Evolutionary conservation across 2,329 filamentous ascomycete genomes (phyloP).

Genomic region (Claviceps arundinis): DNA sequence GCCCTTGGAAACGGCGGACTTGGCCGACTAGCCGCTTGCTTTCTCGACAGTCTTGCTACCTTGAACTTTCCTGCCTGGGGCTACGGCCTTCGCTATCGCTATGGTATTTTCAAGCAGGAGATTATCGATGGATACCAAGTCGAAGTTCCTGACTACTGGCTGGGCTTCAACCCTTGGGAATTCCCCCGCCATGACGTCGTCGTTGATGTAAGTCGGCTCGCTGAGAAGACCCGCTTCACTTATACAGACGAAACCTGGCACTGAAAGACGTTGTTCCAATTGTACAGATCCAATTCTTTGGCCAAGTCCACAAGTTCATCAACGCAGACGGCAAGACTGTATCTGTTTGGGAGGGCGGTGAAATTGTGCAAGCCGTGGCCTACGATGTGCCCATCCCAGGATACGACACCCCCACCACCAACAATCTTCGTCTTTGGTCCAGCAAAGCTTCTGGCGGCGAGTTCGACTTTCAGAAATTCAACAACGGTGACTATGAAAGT

Average conservation of each 20-base stretch:
- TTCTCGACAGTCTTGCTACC: slow-evolving; percentile 89
- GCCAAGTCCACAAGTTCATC: slow-evolving; percentile 60
- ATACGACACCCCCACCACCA: slow-evolving; percentile 78
- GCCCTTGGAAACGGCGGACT: slow-evolving; percentile 93
- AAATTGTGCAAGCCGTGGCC: slow-evolving; percentile 81
- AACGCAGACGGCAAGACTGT: slow-evolving; percentile 65
- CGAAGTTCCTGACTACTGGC: slow-evolving; percentile 96
- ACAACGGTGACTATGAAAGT: slow-evolving; percentile 93
- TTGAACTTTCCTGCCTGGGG: slow-evolving; percentile 96
- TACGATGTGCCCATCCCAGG: slow-evolving; percentile 91
- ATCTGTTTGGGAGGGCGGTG: slow-evolving; percentile 79
- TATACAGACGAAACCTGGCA: neutral
- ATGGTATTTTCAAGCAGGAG: slow-evolving; percentile 99
- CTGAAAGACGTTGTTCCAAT: neutral
- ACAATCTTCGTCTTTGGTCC: slow-evolving; percentile 94
- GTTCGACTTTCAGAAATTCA: slow-evolving; percentile 99
- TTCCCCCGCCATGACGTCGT: slow-evolving; percentile 92
- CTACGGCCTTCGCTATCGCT: slow-evolving; percentile 88
- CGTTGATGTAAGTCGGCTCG: slow-evolving; percentile 50
- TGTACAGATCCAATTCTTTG: slow-evolving; percentile 80
- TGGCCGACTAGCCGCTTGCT: slow-evolving; percentile 87
- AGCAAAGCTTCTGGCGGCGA: slow-evolving; percentile 95
- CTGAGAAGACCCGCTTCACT: neutral
- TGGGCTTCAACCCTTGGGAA: slow-evolving; percentile 99
- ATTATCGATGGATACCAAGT: slow-evolving; percentile 97